Base-by-base conservation (phyloP, 805 yeast species). In the Naumovozyma dairenensis region DNA sequence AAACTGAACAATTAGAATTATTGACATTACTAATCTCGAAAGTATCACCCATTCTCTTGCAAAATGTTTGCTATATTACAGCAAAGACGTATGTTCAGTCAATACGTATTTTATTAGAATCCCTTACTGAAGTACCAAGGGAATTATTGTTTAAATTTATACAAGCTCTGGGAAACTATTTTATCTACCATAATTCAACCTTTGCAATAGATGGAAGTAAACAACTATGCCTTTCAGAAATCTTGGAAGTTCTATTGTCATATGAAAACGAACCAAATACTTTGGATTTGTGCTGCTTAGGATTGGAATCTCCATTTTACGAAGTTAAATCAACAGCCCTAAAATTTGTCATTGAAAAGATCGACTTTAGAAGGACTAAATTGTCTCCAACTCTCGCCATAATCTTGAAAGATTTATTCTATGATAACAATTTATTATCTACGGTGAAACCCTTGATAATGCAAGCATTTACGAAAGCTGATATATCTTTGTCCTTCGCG, bases 311-410 rank as follows among this genome's bases (percentile, higher is more conserved):
- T 0, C 35, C 53, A 2, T 55, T 49, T 29, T 71, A 59, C 42
- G 73, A 71, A 39, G 72, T 71, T 12, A 72, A 68, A 42, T 31
- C 65, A 1, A 42, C 57, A 4, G 64, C 72, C 0, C 49, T 74
- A 13, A 42, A 55, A 0, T 64, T 56, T 37, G 48, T 63, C 25
- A 31, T 42, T 4, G 25, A 31, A 25, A 16, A 24, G 8, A 14
- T 29, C 16, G 40, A 37, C 17, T n/a, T n/a, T n/a, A n/a, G n/a
- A n/a, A n/a, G n/a, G n/a, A n/a, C n/a, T n/a, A n/a, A n/a, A n/a
- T n/a, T n/a, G n/a, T n/a, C n/a, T n/a, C n/a, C n/a, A n/a, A n/a
- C n/a, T n/a, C n/a, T n/a, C n/a, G n/a, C n/a, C n/a, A n/a, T n/a
- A n/a, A n/a, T n/a, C n/a, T 29, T 62, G 18, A 38, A 49, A 35